Evolutionary conservation across 495 filamentous ascomycete genomes (phyloP).

Genomic region (Hyaloscypha finlandica): DNA sequence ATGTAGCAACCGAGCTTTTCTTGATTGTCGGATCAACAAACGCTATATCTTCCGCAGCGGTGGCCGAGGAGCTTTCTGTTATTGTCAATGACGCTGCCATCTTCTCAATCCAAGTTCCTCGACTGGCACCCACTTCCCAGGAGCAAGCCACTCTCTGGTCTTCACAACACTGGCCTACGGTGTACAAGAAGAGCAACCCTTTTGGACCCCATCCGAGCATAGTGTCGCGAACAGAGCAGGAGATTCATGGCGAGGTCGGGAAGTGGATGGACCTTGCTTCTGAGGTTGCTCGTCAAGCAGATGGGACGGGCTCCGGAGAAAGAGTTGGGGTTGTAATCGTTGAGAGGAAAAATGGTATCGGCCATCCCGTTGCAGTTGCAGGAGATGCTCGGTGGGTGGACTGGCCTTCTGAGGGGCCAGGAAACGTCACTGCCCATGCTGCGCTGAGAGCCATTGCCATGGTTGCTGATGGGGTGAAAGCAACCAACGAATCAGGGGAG

Average conservation of each 20-base stretch:
- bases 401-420: slow-evolving; percentile 38
- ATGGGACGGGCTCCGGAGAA: slow-evolving; percentile 61
- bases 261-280: slow-evolving; percentile 71
- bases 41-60: slow-evolving; percentile 41
- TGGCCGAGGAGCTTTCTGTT: slow-evolving; percentile 43
- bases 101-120: slow-evolving; percentile 63
- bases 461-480: slow-evolving; percentile 66
- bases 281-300: slow-evolving; percentile 58
- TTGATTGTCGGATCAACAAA: slow-evolving; percentile 47
- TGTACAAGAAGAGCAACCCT: slow-evolving; percentile 82
- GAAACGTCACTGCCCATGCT: slow-evolving; percentile 80
- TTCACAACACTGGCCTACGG: slow-evolving; percentile 78
- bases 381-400: slow-evolving; percentile 71
- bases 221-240: slow-evolving; percentile 54
- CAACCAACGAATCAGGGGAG: neutral
- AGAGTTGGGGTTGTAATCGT: slow-evolving; percentile 82
- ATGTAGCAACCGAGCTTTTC: slow-evolving; percentile 31
- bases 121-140: slow-evolving; percentile 70
- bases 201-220: slow-evolving; percentile 70
- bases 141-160: slow-evolving; percentile 78
- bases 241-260: slow-evolving; percentile 55
- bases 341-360: slow-evolving; percentile 47
- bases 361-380: slow-evolving; percentile 64
- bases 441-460: slow-evolving; percentile 86
- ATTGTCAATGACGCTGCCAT: slow-evolving; percentile 46